Evolutionary conservation across 257 asterid genomes (phyloP).

Genomic region (Gynochthodes officinalis): DNA sequence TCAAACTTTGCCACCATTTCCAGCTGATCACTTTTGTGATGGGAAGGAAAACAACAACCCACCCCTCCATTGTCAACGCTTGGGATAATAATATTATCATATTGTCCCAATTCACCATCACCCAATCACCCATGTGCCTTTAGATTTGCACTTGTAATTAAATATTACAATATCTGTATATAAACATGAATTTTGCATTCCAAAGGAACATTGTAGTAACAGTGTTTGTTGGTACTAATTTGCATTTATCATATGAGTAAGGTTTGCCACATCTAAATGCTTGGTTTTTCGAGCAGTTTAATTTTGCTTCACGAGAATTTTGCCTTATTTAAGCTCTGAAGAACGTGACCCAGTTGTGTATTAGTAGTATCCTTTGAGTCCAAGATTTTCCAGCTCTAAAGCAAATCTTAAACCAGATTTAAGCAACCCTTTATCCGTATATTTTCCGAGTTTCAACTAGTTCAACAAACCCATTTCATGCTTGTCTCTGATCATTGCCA

Average conservation of each 20-base stretch:
- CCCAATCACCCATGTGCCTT: conserved; percentile 8
- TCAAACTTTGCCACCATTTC: conserved; percentile 13
- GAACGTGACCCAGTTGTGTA: conserved; percentile 16
- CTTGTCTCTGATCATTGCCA: not conserved
- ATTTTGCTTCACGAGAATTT: conserved; percentile 23
- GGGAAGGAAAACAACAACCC: too few relatives aligned
- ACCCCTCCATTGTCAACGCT: conserved; percentile 29
- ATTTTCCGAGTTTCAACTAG: not conserved
- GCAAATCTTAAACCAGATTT: conserved; percentile 14
- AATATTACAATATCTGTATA: too few relatives aligned
- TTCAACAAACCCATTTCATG: not conserved
- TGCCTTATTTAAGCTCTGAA: conserved; percentile 11
- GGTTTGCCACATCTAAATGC: not conserved
- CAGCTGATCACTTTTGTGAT: too few relatives aligned
- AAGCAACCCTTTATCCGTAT: conserved; percentile 23
- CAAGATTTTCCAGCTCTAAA: conserved; percentile 36
- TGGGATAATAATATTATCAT: not conserved
- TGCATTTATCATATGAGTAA: conserved; percentile 6
- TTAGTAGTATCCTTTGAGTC: conserved; percentile 13
- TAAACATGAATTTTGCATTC: conserved; percentile 7
- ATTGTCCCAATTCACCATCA: conserved; percentile 1
- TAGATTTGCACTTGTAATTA: not conserved
- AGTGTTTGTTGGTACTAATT: not conserved
- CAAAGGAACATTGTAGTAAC: not conserved
- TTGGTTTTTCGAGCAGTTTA: conserved; percentile 14